phyloP scores from a whole-genome alignment of 108 stramenopile species.

The Phaeodactylum tricornutum region DNA sequence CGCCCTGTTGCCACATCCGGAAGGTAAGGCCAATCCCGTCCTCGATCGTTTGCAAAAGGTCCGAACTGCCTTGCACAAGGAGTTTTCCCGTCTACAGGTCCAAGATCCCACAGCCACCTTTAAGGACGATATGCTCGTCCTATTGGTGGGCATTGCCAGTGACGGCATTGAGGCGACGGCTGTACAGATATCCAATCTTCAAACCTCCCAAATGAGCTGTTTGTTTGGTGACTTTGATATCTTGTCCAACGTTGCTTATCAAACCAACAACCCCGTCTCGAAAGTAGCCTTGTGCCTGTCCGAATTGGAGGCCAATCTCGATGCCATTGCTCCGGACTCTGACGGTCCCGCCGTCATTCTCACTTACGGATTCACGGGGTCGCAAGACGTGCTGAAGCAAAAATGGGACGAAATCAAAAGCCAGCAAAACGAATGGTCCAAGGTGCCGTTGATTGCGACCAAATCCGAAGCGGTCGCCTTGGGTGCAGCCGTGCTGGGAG shows the following conservation, averaged over 20 bases:
- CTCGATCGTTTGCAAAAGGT: slow-evolving; percentile 14
- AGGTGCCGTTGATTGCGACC: slow-evolving; percentile 43
- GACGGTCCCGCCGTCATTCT: slow-evolving; percentile 59
- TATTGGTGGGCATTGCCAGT: slow-evolving; percentile 28
- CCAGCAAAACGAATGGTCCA: slow-evolving; percentile 51
- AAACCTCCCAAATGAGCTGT: slow-evolving; percentile 13
- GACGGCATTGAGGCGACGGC: slow-evolving; percentile 44
- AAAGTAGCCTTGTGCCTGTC: slow-evolving; percentile 35
- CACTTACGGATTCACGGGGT: slow-evolving; percentile 43
- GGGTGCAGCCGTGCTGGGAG: slow-evolving; percentile 64
- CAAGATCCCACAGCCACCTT: slow-evolving; percentile 24
- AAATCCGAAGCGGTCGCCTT: slow-evolving; percentile 49
- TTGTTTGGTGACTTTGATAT: slow-evolving; percentile 42
- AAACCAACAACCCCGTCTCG: slow-evolving; percentile 30
- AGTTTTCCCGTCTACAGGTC: slow-evolving; percentile 12
- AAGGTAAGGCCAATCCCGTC: slow-evolving; percentile 18
- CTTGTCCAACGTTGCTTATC: slow-evolving; percentile 35
- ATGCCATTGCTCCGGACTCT: slow-evolving; percentile 48
- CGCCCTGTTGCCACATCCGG: slow-evolving; percentile 29
- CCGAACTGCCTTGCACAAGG: slow-evolving; percentile 14
- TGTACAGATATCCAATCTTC: slow-evolving; percentile 28
- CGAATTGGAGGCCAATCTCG: slow-evolving; percentile 43
- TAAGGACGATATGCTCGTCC: slow-evolving; percentile 25
- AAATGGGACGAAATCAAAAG: slow-evolving; percentile 25
- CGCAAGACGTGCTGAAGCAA: slow-evolving; percentile 33